These are phyloP conservation scores for Fusarium tuaranense DNA, from an alignment of 2,329 filamentous ascomycete species.

Conservation along the genomic window DNA sequence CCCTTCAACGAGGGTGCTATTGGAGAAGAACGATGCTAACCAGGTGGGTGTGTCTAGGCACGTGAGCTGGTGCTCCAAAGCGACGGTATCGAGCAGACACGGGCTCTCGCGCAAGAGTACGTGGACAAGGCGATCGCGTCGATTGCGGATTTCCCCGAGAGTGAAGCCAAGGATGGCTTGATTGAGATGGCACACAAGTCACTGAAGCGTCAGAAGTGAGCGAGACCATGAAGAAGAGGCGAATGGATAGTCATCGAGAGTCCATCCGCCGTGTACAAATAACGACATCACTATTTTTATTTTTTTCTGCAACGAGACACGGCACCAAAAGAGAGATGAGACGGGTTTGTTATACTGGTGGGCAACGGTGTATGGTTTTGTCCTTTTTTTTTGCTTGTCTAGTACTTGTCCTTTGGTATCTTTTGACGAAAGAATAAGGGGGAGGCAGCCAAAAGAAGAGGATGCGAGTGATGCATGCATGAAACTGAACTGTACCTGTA, in stretches of 20 bases:
- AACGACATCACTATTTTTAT: slow-evolving; percentile 27
- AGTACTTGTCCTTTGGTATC: slow-evolving; percentile 24
- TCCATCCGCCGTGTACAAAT: slow-evolving; percentile 36
- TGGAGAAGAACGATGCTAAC: slow-evolving; percentile 37
- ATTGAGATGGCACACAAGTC: slow-evolving; percentile 96
- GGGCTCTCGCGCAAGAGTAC: slow-evolving; percentile 90
- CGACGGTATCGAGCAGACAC: slow-evolving; percentile 91
- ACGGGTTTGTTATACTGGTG: background rate
- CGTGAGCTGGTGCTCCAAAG: slow-evolving; percentile 85
- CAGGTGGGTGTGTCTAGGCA: slow-evolving; percentile 68
- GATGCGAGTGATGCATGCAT: slow-evolving; percentile 35
- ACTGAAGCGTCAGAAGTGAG: slow-evolving; percentile 85
- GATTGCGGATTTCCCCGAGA: slow-evolving; percentile 88
- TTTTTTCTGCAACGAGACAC: slow-evolving; percentile 12
- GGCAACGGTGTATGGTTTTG: slow-evolving; percentile 34
- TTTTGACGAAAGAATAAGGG: background rate
- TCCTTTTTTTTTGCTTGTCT: slow-evolving; percentile 14
- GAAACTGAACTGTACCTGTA: slow-evolving; percentile 34
- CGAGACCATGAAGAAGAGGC: slow-evolving; percentile 4
- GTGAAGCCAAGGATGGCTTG: slow-evolving; percentile 91
- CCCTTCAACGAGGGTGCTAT: background rate
- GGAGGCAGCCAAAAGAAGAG: slow-evolving; percentile 14
- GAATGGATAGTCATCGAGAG: background rate
- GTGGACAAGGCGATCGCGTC: slow-evolving; percentile 87
- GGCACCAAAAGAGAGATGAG: slow-evolving; percentile 3